Evolutionary conservation across 176 grass and related monocot genomes (phyloP).

Genomic region (Avena insularis): DNA sequence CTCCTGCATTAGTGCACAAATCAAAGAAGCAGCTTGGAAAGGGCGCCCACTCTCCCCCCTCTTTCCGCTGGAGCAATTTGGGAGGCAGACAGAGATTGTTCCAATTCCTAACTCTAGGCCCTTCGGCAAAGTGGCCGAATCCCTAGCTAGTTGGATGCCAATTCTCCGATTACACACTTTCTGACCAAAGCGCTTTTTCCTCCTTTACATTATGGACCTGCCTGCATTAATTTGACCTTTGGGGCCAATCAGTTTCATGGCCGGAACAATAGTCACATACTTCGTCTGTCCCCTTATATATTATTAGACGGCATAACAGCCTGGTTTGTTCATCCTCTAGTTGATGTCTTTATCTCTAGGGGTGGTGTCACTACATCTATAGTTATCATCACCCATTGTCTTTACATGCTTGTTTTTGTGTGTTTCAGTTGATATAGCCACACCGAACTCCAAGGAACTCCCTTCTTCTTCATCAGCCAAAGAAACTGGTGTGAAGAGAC

Average conservation of each 20-base stretch:
- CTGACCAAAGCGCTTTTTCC: neutral
- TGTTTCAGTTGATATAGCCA: neutral
- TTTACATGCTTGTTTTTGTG: neutral
- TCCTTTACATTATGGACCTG: neutral
- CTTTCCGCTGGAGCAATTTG: slow-evolving; percentile 28
- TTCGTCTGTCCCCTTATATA: neutral
- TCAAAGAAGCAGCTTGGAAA: neutral
- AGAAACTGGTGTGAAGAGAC: neutral
- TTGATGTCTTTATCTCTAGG: neutral
- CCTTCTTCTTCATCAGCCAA: neutral
- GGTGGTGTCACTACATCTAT: no score
- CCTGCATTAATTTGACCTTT: neutral
- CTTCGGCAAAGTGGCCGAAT: neutral
- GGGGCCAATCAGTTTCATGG: slow-evolving; percentile 1
- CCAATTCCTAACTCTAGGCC: neutral
- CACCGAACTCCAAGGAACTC: neutral
- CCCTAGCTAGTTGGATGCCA: slow-evolving; percentile 16
- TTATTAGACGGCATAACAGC: neutral
- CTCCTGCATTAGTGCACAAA: neutral
- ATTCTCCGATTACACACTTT: neutral
- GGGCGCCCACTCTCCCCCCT: neutral
- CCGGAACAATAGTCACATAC: neutral
- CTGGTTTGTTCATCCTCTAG: slow-evolving; percentile 13
- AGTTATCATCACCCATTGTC: neutral
- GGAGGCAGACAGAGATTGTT: slow-evolving; percentile 17